Percentiles rank a stretch among this genome's conserved stretches.
Conservation (phyloP, 2,329 filamentous ascomycete species). For the Colletotrichum sp. region DNA sequence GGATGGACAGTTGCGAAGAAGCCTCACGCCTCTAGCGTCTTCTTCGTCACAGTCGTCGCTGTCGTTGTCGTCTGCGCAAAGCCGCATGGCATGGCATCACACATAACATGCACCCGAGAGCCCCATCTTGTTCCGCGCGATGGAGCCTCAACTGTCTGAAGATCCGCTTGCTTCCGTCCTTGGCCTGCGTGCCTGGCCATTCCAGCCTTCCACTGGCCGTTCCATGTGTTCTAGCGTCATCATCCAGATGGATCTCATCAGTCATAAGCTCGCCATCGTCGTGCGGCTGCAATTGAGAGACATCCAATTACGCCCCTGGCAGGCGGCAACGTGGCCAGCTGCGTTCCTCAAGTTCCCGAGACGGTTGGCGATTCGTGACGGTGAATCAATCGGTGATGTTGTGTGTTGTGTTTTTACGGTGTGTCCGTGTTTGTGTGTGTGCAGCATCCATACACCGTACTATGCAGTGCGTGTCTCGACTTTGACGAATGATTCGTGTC, state of each 20-base stretch:
- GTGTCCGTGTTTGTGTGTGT: neutral
- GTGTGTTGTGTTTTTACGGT: neutral
- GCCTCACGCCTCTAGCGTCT: neutral
- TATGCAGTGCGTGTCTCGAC: neutral
- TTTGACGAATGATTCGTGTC: neutral
- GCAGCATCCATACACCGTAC: neutral
- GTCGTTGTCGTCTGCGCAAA: neutral
- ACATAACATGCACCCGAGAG: neutral
- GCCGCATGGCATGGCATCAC: neutral
- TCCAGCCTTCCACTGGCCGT: constrained; percentile 15
- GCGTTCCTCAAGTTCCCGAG: neutral
- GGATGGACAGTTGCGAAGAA: neutral
- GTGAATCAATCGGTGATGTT: neutral
- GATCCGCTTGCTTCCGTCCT: constrained; percentile 21
- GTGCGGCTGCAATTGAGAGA: neutral
- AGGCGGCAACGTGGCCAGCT: constrained; percentile 12
- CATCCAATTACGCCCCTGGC: neutral
- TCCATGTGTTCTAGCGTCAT: constrained; percentile 15
- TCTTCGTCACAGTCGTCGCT: neutral
- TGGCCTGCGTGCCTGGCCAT: constrained; percentile 6
- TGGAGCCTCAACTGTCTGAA: constrained; percentile 2
- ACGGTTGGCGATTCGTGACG: neutral
- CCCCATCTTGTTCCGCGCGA: constrained; percentile 18
- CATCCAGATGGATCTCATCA: constrained; percentile 19
- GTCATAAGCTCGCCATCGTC: constrained; percentile 20